Conservation (phyloP, 768 basidiomycete genomes). For the Tylopilus cervinicoccineus region DNA sequence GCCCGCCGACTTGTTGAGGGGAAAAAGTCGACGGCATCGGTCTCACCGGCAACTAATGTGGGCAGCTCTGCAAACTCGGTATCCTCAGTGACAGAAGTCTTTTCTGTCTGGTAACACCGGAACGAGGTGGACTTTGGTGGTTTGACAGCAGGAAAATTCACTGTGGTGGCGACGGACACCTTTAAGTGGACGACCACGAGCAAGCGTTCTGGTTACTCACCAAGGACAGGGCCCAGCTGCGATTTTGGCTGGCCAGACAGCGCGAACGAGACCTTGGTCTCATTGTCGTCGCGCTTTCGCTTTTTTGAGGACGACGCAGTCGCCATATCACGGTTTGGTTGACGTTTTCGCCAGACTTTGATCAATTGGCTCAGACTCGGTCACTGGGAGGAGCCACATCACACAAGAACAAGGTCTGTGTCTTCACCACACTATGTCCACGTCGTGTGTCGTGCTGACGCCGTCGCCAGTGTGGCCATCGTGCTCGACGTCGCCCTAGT, state of each 20-base stretch:
- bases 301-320: conserved; percentile 37
- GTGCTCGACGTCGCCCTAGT: conserved; percentile 20
- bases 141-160: conserved; percentile 61
- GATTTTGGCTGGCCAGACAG: conserved; percentile 32
- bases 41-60: conserved; percentile 72
- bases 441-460: conserved; percentile 12
- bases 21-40: conserved; percentile 77
- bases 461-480: conserved; percentile 9
- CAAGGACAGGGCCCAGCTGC: conserved; percentile 49
- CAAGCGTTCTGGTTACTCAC: conserved; percentile 31
- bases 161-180: conserved; percentile 32
- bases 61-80: conserved; percentile 30
- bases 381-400: conserved; percentile 11
- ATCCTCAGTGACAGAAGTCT: conserved; percentile 22
- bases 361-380: not conserved
- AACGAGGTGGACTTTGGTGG: conserved; percentile 59
- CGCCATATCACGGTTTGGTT: conserved; percentile 18
- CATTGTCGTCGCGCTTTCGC: conserved; percentile 43
- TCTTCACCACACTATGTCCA: not conserved
- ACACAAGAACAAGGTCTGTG: conserved; percentile 23
- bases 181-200: conserved; percentile 27
- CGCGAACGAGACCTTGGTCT: conserved; percentile 34
- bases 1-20: conserved; percentile 52
- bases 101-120: conserved; percentile 49
- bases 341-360: conserved; percentile 11